A percentile compares a stretch with the other conserved stretches of the same genome.
phyloP scores from a whole-genome alignment of 2,329 filamentous ascomycete genomes.

The Capronia coronata region DNA sequence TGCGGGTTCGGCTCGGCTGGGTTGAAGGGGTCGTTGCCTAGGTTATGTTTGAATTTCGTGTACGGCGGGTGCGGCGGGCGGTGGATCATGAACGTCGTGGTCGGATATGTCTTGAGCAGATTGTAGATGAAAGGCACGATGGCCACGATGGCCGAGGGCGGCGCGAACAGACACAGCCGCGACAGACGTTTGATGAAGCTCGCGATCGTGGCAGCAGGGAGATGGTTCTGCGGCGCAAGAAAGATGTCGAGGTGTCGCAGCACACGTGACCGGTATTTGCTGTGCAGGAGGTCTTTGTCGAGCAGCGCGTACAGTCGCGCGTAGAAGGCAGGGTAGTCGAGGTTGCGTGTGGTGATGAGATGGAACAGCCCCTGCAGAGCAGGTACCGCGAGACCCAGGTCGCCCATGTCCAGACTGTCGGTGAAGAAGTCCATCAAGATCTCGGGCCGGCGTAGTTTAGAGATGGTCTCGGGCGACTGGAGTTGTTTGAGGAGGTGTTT shows the following conservation, averaged over 20 bases:
- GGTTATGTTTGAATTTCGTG: conserved; percentile 54
- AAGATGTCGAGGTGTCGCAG: conserved; percentile 90
- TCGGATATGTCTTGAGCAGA: conserved; percentile 78
- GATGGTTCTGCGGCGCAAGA: conserved; percentile 72
- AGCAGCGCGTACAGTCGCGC: conserved; percentile 87
- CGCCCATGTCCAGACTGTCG: conserved; percentile 83
- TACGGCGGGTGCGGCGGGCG: conserved; percentile 57
- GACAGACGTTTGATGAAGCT: conserved; percentile 95
- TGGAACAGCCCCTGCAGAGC: conserved; percentile 92
- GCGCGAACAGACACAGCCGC: conserved; percentile 75
- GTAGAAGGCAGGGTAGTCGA: conserved; percentile 95
- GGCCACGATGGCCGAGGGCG: conserved; percentile 80
- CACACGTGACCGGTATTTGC: conserved; percentile 87
- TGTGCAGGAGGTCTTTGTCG: conserved; percentile 79
- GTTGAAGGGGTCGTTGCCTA: conserved; percentile 69
- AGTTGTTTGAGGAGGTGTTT: conserved; percentile 62
- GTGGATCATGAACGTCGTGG: conserved; percentile 94
- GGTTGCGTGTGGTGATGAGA: conserved; percentile 83
- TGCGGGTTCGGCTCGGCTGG: conserved; percentile 72
- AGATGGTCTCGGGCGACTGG: conserved; percentile 39
- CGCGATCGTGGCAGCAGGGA: conserved; percentile 82
- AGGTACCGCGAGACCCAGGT: conserved; percentile 70
- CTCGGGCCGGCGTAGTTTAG: conserved; percentile 73
- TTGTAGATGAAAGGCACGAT: conserved; percentile 95
- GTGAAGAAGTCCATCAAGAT: conserved; percentile 93